phyloP scores from a whole-genome alignment of 345 rosid species.

The Noccaea bulbosa region DNA sequence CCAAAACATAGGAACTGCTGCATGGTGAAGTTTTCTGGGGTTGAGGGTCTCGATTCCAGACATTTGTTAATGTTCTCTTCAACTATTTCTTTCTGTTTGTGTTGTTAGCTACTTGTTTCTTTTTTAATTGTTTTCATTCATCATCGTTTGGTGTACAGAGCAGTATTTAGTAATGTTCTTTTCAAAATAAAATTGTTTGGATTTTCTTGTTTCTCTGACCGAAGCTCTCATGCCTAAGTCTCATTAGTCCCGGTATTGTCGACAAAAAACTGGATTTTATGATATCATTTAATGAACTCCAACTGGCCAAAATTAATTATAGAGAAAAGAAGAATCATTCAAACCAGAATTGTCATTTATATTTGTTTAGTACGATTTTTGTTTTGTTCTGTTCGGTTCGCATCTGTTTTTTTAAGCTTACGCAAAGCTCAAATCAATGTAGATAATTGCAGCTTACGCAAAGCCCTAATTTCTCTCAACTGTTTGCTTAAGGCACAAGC shows the following conservation, averaged over 20 bases:
- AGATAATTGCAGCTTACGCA: not conserved
- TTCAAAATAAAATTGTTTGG: not conserved
- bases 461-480: slow-evolving; percentile 1
- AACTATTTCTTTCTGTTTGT: not conserved
- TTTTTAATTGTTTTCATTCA: not conserved
- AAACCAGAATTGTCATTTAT: not conserved
- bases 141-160: too few species aligned
- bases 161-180: not conserved
- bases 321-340: not conserved
- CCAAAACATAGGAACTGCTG: slow-evolving; percentile 18
- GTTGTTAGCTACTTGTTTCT: not conserved
- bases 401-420: not conserved
- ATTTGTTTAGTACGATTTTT: not conserved
- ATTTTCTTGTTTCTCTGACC: not conserved
- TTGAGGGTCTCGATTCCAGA: slow-evolving; percentile 1
- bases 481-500: slow-evolving; percentile 19
- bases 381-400: not conserved
- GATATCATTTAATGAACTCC: not conserved
- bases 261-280: not conserved
- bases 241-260: not conserved
- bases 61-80: slow-evolving; percentile 15
- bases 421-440: not conserved
- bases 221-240: too few species aligned
- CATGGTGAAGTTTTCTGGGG: slow-evolving; percentile 17
- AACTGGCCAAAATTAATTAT: not conserved